Base-by-base conservation (phyloP, 2,329 filamentous ascomycete genomes). In the Penicillium sp. region DNA sequence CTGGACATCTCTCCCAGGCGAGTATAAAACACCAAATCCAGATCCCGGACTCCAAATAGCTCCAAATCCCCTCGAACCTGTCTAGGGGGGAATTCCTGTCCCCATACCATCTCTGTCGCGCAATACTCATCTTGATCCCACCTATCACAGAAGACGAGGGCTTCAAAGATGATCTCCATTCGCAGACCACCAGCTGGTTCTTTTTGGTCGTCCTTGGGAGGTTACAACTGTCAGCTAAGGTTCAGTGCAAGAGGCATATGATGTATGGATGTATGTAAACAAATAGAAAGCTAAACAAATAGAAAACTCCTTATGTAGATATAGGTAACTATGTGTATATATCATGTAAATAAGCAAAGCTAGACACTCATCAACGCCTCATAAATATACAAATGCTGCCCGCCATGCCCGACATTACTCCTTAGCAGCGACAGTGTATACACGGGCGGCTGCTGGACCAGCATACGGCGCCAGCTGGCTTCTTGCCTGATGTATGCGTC, bases 391-490 rank as follows among this genome's bases (percentile, higher is more conserved):
- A 53, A 32, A 31, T 13, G 9, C 20, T 53, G 44, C 1, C 51
- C 51, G 8, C 51, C 51, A 20, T 53, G 51, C 1, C 51, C 51
- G 6, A 40, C 20, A 49, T 38, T 53, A 40, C 44, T 49, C 8
- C 51, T n/a, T 14, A 53, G 20, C 8, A 53, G 18, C 26, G 51
- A 29, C n/a, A 49, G 9, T 7, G 44, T 53, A 40, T 24, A 20
- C 16, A 52, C 50, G 3, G 55, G 50, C 3, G 55, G 55, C 14
- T 56, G 55, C n/a, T 49, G 35, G 11, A 56, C 37, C 13, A 56
- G 14, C 50, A 56, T 56, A 11, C 43, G 35, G 3, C 55, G 49
- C 50, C 55, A 56, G 22, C 50, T 56, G 5, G 55, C 55, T 22
- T 56, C 43, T 3, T 26, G 40, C 6, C 50, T 39, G 18, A 53